phyloP scores from a whole-genome alignment of 2,329 filamentous ascomycete genomes.

The Calonectria naviculata region DNA sequence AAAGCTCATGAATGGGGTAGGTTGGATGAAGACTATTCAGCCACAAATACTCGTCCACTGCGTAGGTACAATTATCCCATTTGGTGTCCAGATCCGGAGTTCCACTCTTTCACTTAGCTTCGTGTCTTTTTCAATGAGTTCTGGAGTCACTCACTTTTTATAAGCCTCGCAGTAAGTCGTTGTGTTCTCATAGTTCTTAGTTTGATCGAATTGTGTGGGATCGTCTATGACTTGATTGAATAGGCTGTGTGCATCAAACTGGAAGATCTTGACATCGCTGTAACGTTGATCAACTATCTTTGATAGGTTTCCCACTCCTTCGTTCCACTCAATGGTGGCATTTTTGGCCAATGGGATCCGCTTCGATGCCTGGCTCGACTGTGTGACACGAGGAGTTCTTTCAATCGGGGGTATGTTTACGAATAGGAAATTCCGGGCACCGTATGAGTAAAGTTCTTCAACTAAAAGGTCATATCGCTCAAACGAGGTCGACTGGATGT shows the following conservation, averaged over 20 bases:
- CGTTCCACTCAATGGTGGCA: neutral
- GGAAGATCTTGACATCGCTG: neutral
- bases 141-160: neutral
- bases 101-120: neutral
- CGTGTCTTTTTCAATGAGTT: too few species aligned
- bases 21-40: neutral
- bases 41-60: conserved; percentile 2
- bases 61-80: conserved; percentile 7
- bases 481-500: neutral
- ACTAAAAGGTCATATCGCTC: neutral
- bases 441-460: neutral
- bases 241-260: neutral
- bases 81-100: neutral
- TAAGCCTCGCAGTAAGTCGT: conserved; percentile 4
- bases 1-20: neutral
- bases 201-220: neutral
- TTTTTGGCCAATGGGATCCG: neutral
- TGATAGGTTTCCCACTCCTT: neutral
- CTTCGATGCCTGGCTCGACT: neutral
- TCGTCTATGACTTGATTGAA: conserved; percentile 5
- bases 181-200: neutral
- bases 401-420: neutral
- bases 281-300: neutral
- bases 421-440: neutral
- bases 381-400: neutral